Conservation (phyloP, 345 rosid genomes). For the Ceriops zippeliana region DNA sequence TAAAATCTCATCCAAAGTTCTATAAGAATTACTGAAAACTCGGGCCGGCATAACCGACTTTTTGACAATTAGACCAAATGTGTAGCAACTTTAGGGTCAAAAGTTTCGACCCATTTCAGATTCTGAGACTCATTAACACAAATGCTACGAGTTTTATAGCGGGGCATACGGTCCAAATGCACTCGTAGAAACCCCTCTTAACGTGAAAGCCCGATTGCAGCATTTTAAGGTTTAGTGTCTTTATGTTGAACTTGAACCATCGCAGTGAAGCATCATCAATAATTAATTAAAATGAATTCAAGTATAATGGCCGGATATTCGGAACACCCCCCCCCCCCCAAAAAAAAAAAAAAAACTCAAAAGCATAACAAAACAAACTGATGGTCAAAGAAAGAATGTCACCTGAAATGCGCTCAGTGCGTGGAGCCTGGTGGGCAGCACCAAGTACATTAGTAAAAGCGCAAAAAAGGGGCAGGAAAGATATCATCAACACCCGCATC, state of each 20-base stretch:
- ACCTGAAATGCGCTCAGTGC: slow-evolving; percentile 84
- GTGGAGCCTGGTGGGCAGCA: slow-evolving; percentile 40
- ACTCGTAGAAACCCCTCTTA: not conserved
- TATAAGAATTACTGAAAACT: not conserved
- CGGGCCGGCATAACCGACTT: no score
- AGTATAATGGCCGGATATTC: no score
- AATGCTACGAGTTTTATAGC: not conserved
- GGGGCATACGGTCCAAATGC: not conserved
- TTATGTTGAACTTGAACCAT: no score
- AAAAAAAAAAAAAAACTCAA: not conserved
- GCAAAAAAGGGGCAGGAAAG: slow-evolving; percentile 24
- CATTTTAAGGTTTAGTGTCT: no score
- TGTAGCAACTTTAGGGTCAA: no score
- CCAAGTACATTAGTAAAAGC: slow-evolving; percentile 22
- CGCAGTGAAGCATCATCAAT: no score
- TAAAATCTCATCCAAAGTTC: not conserved
- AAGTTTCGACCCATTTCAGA: no score
- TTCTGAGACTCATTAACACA: no score
- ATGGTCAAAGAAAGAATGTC: slow-evolving; percentile 3
- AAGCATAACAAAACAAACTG: not conserved
- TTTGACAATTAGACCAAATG: no score
- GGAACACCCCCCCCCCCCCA: not conserved
- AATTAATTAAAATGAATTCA: no score
- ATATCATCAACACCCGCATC: slow-evolving; percentile 30
- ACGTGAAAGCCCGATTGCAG: not conserved